Percentiles rank a stretch among this genome's conserved stretches.
Evolutionary conservation across 176 grass and related monocot genomes (phyloP).

Genomic region (Dactylis glomerata): DNA sequence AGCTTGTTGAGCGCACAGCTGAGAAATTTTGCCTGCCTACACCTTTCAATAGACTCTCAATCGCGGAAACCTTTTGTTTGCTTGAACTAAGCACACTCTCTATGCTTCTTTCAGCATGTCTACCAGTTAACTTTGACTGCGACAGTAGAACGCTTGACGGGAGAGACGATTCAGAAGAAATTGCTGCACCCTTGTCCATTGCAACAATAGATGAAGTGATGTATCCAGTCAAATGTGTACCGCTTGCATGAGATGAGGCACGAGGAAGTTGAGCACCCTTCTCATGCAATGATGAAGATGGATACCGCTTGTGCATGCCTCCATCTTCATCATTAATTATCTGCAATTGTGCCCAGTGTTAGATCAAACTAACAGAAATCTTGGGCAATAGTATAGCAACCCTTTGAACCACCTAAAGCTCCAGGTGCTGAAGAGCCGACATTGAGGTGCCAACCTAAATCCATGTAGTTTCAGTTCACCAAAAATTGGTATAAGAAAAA

Average conservation of each 20-base stretch:
- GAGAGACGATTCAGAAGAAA: constrained; percentile 57
- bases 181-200: constrained; percentile 69
- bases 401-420: not conserved
- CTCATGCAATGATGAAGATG: constrained; percentile 70
- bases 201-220: constrained; percentile 80
- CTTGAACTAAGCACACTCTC: constrained; percentile 76
- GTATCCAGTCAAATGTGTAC: constrained; percentile 56
- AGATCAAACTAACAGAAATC: constrained; percentile 27
- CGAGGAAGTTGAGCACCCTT: constrained; percentile 56
- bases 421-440: not conserved
- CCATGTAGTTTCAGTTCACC: not conserved
- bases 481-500: not conserved
- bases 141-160: constrained; percentile 50
- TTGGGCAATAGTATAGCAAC: constrained; percentile 3
- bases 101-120: constrained; percentile 67
- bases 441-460: not conserved
- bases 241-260: constrained; percentile 51
- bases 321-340: constrained; percentile 89
- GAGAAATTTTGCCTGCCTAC: constrained; percentile 61
- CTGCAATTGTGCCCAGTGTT: constrained; percentile 40
- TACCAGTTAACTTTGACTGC: constrained; percentile 55
- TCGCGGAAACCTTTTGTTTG: constrained; percentile 95
- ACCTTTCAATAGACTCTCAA: constrained; percentile 84
- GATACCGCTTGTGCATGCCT: constrained; percentile 70
- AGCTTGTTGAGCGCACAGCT: constrained; percentile 62